phyloP scores from a whole-genome alignment of 169 alveolate species.

The Toxoplasma gondii region DNA sequence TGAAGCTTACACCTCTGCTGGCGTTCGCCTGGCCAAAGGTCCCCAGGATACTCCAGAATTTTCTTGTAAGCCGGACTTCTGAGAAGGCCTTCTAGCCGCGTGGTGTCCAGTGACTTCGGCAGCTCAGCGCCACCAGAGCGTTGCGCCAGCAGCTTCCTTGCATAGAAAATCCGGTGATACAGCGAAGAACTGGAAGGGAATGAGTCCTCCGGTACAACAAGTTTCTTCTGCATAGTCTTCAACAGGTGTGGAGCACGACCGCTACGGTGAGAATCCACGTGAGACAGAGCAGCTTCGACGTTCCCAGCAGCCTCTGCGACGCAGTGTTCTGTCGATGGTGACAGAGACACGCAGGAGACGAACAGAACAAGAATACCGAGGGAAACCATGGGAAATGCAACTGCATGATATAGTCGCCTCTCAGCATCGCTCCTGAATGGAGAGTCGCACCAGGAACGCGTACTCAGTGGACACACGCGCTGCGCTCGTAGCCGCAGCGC shows the following conservation, averaged over 20 bases:
- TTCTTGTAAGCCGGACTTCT: slow-evolving; percentile 8
- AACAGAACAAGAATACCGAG: too few species aligned
- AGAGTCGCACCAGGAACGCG: too few species aligned
- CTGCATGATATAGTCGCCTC: too few species aligned
- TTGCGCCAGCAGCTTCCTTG: neutral
- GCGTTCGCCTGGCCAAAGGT: neutral
- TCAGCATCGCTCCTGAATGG: too few species aligned
- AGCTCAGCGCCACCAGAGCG: neutral
- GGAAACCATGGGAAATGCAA: too few species aligned
- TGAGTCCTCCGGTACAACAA: neutral
- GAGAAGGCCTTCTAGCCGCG: neutral
- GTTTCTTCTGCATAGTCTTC: neutral
- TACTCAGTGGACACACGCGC: too few species aligned
- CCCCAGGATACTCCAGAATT: slow-evolving; percentile 15
- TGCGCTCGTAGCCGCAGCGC: too few species aligned
- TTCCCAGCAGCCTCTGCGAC: too few species aligned
- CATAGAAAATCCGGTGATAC: neutral
- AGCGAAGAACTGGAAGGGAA: neutral
- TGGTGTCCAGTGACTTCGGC: neutral
- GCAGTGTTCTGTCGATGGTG: too few species aligned
- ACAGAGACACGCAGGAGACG: too few species aligned
- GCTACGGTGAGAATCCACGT: neutral
- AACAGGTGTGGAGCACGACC: neutral
- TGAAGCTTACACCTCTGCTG: neutral
- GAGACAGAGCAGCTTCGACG: too few species aligned